Conservation (phyloP, 1,284 basidiomycete genomes). For the Microbotryomycetes sp. region DNA sequence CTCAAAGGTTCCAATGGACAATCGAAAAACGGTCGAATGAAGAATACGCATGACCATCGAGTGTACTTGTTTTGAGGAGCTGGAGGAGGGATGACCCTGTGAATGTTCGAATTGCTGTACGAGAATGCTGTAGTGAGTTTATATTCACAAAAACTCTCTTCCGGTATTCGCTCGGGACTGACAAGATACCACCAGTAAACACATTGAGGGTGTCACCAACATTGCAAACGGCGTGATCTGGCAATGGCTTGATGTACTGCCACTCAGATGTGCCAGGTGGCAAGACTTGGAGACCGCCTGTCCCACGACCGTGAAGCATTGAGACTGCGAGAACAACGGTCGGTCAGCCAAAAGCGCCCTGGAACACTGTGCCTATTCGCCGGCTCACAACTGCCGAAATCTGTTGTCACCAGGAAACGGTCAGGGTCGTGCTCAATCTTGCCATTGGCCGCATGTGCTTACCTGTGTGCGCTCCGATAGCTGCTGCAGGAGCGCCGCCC, state of each 20-base stretch:
- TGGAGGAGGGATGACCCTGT: constrained; percentile 47
- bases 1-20: constrained; percentile 9
- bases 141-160: neutral
- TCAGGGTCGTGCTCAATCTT: too few species aligned
- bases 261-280: constrained; percentile 33
- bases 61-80: constrained; percentile 17
- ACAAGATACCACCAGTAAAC: constrained; percentile 42
- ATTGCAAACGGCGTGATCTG: constrained; percentile 35
- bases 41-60: constrained; percentile 31
- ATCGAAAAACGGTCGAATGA: constrained; percentile 15
- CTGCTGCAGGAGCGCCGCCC: constrained; percentile 21
- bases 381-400: constrained; percentile 44
- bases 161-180: neutral
- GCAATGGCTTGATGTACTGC: constrained; percentile 34
- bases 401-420: too few species aligned
- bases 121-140: neutral
- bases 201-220: constrained; percentile 34
- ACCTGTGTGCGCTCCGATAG: constrained; percentile 17
- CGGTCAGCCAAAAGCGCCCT: neutral
- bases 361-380: neutral
- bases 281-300: constrained; percentile 37
- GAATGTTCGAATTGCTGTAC: constrained; percentile 50
- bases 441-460: too few species aligned
- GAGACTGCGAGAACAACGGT: constrained; percentile 14
- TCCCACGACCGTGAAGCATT: constrained; percentile 33